Percentiles rank a stretch among this genome's conserved stretches.
Conservation (phyloP, 371 early-diverging fungal genomes). For the Gilbertella persicaria region DNA sequence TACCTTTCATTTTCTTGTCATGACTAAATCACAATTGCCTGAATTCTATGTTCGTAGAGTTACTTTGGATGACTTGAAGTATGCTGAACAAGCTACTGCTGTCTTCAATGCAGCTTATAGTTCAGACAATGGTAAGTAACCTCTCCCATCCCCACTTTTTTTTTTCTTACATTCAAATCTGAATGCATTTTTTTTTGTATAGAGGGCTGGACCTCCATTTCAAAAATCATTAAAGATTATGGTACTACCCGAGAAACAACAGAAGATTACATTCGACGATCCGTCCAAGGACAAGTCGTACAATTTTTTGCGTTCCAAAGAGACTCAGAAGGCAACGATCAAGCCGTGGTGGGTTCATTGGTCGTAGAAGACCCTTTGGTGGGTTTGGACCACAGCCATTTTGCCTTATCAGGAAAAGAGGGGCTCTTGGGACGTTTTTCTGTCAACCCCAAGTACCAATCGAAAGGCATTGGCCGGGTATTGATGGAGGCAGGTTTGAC, state of each 20-base stretch:
- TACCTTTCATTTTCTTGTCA: too few species aligned
- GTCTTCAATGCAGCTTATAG: slow-evolving; percentile 20
- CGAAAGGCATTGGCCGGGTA: slow-evolving; percentile 43
- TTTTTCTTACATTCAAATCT: slow-evolving; percentile 15
- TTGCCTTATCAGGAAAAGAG: not conserved
- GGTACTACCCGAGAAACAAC: not conserved
- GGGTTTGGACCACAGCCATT: not conserved
- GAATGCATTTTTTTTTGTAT: not conserved
- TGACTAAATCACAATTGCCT: too few species aligned
- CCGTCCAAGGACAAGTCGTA: not conserved
- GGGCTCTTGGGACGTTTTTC: slow-evolving; percentile 34
- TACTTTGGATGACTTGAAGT: slow-evolving; percentile 13
- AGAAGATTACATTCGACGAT: slow-evolving; percentile 10
- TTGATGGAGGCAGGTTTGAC: slow-evolving; percentile 31
- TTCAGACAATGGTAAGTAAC: slow-evolving; percentile 3
- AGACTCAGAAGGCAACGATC: slow-evolving; percentile 8
- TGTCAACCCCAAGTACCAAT: slow-evolving; percentile 39
- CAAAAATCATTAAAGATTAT: not conserved
- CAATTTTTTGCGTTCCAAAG: slow-evolving; percentile 11
- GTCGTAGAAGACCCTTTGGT: slow-evolving; percentile 2
- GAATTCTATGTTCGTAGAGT: slow-evolving; percentile 16
- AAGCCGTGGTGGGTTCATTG: slow-evolving; percentile 19
- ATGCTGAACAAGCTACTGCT: slow-evolving; percentile 4
- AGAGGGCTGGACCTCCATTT: slow-evolving; percentile 2
- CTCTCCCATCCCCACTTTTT: too few species aligned